Evolutionary conservation across 345 rosid species (phyloP).

Genomic region (Corymbia maculata): DNA sequence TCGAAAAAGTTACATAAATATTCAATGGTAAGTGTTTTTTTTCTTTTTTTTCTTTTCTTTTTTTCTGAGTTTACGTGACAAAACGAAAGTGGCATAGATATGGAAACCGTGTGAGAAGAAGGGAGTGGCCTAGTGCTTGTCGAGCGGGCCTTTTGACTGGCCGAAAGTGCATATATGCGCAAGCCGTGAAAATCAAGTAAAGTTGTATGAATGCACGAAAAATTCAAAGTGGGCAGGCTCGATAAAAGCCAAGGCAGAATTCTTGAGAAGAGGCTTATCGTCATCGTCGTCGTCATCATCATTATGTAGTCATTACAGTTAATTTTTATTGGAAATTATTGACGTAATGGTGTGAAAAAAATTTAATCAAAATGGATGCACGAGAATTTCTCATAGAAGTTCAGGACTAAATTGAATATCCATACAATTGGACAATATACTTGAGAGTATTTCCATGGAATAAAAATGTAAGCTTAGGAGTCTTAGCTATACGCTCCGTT

Average conservation of each 20-base stretch:
- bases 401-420: accelerated
- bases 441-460: background rate
- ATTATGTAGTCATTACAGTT: too few species aligned
- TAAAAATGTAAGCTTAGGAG: background rate
- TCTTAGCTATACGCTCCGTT: background rate
- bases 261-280: background rate
- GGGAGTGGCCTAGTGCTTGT: background rate
- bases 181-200: background rate
- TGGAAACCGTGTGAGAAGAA: background rate
- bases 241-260: background rate
- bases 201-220: background rate
- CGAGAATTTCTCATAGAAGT: background rate
- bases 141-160: background rate
- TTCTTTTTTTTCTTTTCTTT: background rate
- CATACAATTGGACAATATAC: background rate
- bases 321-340: too few species aligned
- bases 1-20: background rate
- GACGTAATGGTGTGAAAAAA: too few species aligned
- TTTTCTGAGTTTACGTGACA: background rate
- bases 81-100: background rate
- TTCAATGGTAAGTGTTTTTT: background rate
- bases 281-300: background rate
- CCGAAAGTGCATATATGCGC: background rate
- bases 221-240: background rate
- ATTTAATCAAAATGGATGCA: accelerated